These are phyloP conservation scores for Fusarium sp. DNA, from an alignment of 2,329 filamentous ascomycete genomes.

Conservation along the genomic window DNA sequence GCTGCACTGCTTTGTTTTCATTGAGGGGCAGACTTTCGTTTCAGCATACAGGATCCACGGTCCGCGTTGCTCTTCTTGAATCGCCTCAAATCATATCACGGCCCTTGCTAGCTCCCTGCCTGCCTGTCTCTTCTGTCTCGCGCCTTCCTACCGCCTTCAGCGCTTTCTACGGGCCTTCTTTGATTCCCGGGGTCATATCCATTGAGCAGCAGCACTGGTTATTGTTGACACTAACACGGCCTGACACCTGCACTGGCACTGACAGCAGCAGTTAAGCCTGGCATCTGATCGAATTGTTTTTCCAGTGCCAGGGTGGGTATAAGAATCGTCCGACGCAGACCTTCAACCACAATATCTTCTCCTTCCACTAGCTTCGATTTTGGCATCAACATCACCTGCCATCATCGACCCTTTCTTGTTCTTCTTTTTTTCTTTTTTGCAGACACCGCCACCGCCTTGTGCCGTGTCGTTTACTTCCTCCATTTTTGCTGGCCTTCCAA, in stretches of 20 bases:
- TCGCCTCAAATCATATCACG: slow-evolving; percentile 26
- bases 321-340: slow-evolving; percentile 40
- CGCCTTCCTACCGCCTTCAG: slow-evolving; percentile 15
- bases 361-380: slow-evolving; percentile 22
- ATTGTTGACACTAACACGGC: not conserved
- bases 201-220: slow-evolving; percentile 16
- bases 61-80: slow-evolving; percentile 30
- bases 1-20: slow-evolving; percentile 15
- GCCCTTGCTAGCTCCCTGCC: slow-evolving; percentile 30
- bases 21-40: slow-evolving; percentile 36
- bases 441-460: not conserved
- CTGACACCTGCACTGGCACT: not conserved
- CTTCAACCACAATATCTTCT: slow-evolving; percentile 29
- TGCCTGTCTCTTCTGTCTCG: slow-evolving; percentile 20
- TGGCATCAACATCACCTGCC: not conserved
- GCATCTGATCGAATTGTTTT: slow-evolving; percentile 3
- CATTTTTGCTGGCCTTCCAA: not conserved
- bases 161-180: slow-evolving; percentile 20
- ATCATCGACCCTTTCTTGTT: not conserved
- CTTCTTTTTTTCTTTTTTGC: not conserved
- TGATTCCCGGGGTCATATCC: slow-evolving; percentile 15
- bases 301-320: slow-evolving; percentile 38
- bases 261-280: not conserved
- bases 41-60: slow-evolving; percentile 34
- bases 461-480: slow-evolving; percentile 12